These are phyloP conservation scores for Sugiyamaella novakii DNA, from an alignment of 1,139 yeast species.

Conservation along the genomic window DNA sequence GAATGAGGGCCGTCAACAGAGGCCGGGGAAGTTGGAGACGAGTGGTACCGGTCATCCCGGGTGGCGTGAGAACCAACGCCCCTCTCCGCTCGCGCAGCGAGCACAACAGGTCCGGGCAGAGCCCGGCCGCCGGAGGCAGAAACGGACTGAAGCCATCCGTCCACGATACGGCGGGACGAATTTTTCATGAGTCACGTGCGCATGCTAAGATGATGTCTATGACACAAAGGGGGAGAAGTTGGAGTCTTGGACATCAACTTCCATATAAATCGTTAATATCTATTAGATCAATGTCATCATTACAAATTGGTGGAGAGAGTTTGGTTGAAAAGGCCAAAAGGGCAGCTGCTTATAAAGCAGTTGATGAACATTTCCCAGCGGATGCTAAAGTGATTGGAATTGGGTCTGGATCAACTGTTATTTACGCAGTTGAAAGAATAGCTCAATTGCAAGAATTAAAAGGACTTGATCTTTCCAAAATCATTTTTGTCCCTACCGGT, in stretches of 20 bases:
- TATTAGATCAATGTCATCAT: slow-evolving; percentile 12
- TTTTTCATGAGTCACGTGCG: no score
- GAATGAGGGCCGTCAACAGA: no score
- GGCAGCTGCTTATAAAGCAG: slow-evolving; percentile 88
- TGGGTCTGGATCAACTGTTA: slow-evolving; percentile 96
- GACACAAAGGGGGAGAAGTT: no score
- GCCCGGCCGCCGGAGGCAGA: no score
- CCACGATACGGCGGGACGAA: no score
- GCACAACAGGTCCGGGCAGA: background rate
- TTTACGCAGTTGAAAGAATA: slow-evolving; percentile 91
- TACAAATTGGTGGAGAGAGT: background rate
- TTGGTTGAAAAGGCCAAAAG: slow-evolving; percentile 67
- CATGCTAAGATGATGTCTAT: no score
- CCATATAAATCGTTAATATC: no score
- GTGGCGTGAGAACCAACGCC: no score
- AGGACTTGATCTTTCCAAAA: slow-evolving; percentile 31
- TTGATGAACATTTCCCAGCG: slow-evolving; percentile 79
- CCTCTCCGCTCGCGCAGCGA: background rate
- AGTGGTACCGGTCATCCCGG: no score
- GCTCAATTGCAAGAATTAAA: slow-evolving; percentile 64
- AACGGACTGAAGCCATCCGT: background rate
- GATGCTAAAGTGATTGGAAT: slow-evolving; percentile 80
- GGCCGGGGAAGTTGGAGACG: no score
- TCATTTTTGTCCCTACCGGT: slow-evolving; percentile 89
- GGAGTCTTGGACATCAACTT: no score